Base-by-base conservation (phyloP, 2,329 filamentous ascomycete species). In the Diaporthe batatas region DNA sequence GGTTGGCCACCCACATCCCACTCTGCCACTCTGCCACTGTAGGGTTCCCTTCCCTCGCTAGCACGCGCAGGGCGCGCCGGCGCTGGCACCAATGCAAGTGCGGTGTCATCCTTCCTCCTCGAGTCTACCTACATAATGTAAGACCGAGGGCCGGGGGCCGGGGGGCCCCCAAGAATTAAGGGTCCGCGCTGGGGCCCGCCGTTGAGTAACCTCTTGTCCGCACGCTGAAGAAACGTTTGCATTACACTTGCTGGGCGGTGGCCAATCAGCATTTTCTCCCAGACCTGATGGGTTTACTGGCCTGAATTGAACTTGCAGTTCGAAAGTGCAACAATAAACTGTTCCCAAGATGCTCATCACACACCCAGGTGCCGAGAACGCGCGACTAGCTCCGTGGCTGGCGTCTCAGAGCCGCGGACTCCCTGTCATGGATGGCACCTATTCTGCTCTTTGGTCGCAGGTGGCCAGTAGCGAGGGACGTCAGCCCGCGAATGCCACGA, bases 61-160 rank as follows among this genome's bases (percentile, higher is more conserved):
- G 32, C 53, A 58, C 29, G 32, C 53, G 29, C 25, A 39, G 32
- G 32, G 21, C 59, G 36, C 53, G 44, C 59, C 44, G 44, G 59
- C 44, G 59, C 44, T 36, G 59, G 59, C 59, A 65, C 44, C 44
- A 65, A 65, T 65, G 62, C 47, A 53, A 51, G 62, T 51, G 42
- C 62, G 44, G 62, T 53, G 62, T 67, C 44, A 67, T 67, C 23
- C 53, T 69, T 29, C 29, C 29, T 29, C 29, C 39, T 49, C 44
- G 55, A 47, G 67, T 21, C 44, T 29, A 29, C 29, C 5, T 29
- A 29, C n/a, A n/a, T n/a, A n/a, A n/a, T n/a, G n/a, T n/a, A 25
- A 36, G 67, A 25, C 39, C 53, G 29, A 53, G 39, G 39, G 39
- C 39, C 68, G 23, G 53, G 23, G 21, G 42, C 4, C 53, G 21